These are phyloP conservation scores for Monosporascus sp. DNA, from an alignment of 2,329 filamentous ascomycete genomes.

Conservation along the genomic window DNA sequence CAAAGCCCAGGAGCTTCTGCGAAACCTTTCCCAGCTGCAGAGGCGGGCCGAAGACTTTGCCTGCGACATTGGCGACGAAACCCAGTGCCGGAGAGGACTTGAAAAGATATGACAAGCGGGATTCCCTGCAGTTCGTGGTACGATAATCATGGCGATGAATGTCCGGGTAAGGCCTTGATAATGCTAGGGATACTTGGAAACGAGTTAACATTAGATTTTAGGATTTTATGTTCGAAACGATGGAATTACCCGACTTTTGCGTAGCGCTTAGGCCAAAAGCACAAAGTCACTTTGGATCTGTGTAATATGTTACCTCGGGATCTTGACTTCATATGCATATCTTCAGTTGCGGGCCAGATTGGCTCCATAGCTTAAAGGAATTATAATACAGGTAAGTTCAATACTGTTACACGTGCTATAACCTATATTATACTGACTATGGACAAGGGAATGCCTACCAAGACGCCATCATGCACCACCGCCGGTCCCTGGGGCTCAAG, in stretches of 20 bases:
- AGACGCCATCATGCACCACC: conserved; percentile 22
- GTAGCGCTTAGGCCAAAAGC: conserved; percentile 22
- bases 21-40: conserved; percentile 16
- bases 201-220: conserved; percentile 2
- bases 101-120: conserved; percentile 16
- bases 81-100: conserved; percentile 19
- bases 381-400: conserved; percentile 20
- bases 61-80: conserved; percentile 16
- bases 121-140: conserved; percentile 21
- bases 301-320: conserved; percentile 22
- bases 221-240: conserved; percentile 27
- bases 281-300: conserved; percentile 22
- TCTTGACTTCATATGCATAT: conserved; percentile 24
- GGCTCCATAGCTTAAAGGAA: conserved; percentile 26
- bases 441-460: conserved; percentile 22
- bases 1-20: conserved; percentile 20
- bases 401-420: not conserved
- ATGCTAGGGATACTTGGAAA: not conserved
- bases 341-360: conserved; percentile 22
- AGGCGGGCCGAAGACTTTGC: conserved; percentile 18
- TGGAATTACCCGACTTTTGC: conserved; percentile 20
- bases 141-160: conserved; percentile 22
- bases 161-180: conserved; percentile 15
- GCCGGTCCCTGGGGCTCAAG: conserved; percentile 18
- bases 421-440: not conserved